Evolutionary conservation across 192 early-diverging fungal genomes (phyloP), one percentile per base, ranked within the genome.

Genomic region (Tieghemiomyces parasiticus): DNA sequence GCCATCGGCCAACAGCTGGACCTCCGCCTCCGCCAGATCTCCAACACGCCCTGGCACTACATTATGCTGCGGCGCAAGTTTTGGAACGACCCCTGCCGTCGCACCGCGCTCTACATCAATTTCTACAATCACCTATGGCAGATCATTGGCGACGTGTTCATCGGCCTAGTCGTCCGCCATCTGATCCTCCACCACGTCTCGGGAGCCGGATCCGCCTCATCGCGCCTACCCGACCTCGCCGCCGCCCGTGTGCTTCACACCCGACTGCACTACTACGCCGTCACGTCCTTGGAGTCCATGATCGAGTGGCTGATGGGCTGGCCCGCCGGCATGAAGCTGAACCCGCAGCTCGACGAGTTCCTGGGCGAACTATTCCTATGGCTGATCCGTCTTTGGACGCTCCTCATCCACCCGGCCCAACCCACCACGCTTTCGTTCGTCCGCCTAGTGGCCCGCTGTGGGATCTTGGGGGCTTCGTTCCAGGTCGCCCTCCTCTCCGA

Each of bases 71-170:
- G 86, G 67, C 73, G 75, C 31, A 60, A 66, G 53, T 67, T 81
- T 58, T 78, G 75, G 60, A 52, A 33, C 22, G 63, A 58, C 26
- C 70, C 55, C 30, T 62, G 62, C 20, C 63, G 63, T 28, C 63
- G 67, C 32, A 70, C 64, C 47, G 66, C 67, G 42, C 68, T 67
- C 25, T 75, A 67, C 42, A 68, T 63, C 55, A 88, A 88, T 55
- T 93, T 99, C 64, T 92, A 91, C 72, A 99, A 97, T 69, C 90
- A 86, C 50, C 81, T 91, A 65, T 99, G 93, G 92, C 81, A 95
- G 25, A 83, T 92, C n/a, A 85, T 83, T 4, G 89, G 95, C 62
- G 93, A 97, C 65, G 77, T 93, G 8, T 84, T 91, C 49, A 76
- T 99, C 53, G 93, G 93, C 0, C 70, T 90, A 1, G 77, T 87